These are phyloP conservation scores for Brassica hybrid DNA, from an alignment of 441 rosid species.

Conservation along the genomic window DNA sequence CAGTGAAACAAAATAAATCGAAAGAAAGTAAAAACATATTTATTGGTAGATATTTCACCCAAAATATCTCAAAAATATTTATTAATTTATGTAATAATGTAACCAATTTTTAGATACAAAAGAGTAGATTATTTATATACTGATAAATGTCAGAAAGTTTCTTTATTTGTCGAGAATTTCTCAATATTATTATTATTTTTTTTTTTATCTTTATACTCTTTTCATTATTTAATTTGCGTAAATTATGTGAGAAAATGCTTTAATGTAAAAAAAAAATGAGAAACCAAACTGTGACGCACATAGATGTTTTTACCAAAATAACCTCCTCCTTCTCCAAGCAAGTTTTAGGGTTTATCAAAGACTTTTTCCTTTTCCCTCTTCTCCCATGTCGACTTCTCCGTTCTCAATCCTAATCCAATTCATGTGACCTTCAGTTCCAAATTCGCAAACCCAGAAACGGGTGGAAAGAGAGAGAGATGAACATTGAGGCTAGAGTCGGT, in stretches of 20 bases:
- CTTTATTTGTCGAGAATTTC: no score
- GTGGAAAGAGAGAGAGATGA: constrained; percentile 30
- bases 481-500: constrained; percentile 84
- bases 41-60: constrained; percentile 9
- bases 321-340: not conserved
- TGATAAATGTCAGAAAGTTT: no score
- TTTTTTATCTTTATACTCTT: no score
- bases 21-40: not conserved
- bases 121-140: not conserved
- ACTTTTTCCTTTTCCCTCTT: constrained; percentile 10
- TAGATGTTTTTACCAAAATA: not conserved
- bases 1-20: not conserved
- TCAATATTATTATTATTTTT: no score
- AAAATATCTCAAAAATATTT: not conserved
- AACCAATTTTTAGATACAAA: not conserved
- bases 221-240: no score
- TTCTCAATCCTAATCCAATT: constrained; percentile 17
- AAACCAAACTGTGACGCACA: not conserved
- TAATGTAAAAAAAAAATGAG: no score
- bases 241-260: no score
- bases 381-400: constrained; percentile 41
- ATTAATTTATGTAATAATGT: not conserved
- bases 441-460: not conserved
- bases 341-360: not conserved
- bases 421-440: constrained; percentile 31